Percentiles rank a stretch among this genome's conserved stretches.
Conservation (phyloP, 495 filamentous ascomycete genomes). For the Penicillium chermesinum region DNA sequence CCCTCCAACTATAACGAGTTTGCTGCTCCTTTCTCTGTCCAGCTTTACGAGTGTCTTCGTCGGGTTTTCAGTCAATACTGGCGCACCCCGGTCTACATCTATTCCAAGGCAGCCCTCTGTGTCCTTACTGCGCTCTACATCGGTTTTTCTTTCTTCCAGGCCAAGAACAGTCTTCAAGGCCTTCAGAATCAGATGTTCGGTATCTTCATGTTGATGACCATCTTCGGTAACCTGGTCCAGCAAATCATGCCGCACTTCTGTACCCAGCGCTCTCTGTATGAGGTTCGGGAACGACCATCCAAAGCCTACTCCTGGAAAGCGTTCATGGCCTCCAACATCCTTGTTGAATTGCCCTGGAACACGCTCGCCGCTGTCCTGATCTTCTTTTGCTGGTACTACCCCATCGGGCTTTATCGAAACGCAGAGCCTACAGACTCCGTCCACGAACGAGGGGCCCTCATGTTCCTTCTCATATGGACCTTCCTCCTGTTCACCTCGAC, state of each 20-base stretch:
- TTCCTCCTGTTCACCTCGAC: constrained; percentile 58
- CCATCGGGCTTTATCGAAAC: constrained; percentile 58
- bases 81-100: constrained; percentile 56
- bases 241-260: constrained; percentile 75
- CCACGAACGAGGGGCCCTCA: constrained; percentile 50
- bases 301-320: constrained; percentile 73
- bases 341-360: constrained; percentile 72
- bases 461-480: constrained; percentile 52
- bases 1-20: constrained; percentile 41
- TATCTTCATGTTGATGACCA: constrained; percentile 81
- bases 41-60: constrained; percentile 47
- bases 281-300: constrained; percentile 64
- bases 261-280: constrained; percentile 61
- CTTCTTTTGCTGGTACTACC: constrained; percentile 65
- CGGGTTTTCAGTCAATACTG: constrained; percentile 57
- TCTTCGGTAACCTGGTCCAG: constrained; percentile 75
- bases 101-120: constrained; percentile 54
- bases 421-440: constrained; percentile 39
- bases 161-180: constrained; percentile 68
- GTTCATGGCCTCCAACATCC: constrained; percentile 64
- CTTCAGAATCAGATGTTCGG: constrained; percentile 89
- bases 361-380: constrained; percentile 59
- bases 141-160: constrained; percentile 85
- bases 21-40: constrained; percentile 49
- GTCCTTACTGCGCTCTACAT: constrained; percentile 63